phyloP scores from a whole-genome alignment of 2,329 filamentous ascomycete genomes.

The Monosporascus cannonballus region DNA sequence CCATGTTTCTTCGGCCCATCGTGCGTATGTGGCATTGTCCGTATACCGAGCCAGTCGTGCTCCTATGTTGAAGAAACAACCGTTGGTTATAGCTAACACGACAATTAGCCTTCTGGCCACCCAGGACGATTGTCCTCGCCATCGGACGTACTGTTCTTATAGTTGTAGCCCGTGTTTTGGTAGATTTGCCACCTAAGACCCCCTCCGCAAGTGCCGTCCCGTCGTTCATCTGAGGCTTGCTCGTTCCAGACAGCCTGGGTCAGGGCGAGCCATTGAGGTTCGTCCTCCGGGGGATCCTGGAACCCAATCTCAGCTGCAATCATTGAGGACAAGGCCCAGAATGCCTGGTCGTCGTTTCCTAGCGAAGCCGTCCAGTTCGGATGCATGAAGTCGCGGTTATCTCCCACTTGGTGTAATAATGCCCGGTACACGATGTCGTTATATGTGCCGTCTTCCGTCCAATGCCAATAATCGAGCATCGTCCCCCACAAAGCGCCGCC shows the following conservation, averaged over 20 bases:
- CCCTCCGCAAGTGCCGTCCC: conserved; percentile 53
- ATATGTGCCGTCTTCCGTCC: conserved; percentile 45
- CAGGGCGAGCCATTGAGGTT: conserved; percentile 56
- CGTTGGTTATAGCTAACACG: conserved; percentile 36
- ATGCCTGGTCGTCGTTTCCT: conserved; percentile 54
- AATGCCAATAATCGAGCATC: conserved; percentile 50
- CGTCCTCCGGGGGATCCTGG: conserved; percentile 40
- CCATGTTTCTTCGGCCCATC: conserved; percentile 54
- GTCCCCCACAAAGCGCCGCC: conserved; percentile 46
- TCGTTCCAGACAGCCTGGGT: conserved; percentile 60
- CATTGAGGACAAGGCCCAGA: conserved; percentile 60
- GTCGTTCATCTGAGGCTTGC: conserved; percentile 46
- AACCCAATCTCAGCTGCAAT: conserved; percentile 56
- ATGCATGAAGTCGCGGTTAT: conserved; percentile 39
- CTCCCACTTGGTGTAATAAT: conserved; percentile 39
- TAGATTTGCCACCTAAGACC: conserved; percentile 65
- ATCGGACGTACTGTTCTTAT: conserved; percentile 33
- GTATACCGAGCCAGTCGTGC: conserved; percentile 60
- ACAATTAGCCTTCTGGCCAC: background rate
- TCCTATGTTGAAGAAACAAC: conserved; percentile 41
- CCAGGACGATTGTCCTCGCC: background rate
- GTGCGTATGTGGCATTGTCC: conserved; percentile 54
- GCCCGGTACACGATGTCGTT: conserved; percentile 40
- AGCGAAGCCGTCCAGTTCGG: conserved; percentile 31
- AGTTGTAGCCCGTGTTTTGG: conserved; percentile 46